Conservation (phyloP, 805 yeast genomes). For the Kockiozyma suomiensis region DNA sequence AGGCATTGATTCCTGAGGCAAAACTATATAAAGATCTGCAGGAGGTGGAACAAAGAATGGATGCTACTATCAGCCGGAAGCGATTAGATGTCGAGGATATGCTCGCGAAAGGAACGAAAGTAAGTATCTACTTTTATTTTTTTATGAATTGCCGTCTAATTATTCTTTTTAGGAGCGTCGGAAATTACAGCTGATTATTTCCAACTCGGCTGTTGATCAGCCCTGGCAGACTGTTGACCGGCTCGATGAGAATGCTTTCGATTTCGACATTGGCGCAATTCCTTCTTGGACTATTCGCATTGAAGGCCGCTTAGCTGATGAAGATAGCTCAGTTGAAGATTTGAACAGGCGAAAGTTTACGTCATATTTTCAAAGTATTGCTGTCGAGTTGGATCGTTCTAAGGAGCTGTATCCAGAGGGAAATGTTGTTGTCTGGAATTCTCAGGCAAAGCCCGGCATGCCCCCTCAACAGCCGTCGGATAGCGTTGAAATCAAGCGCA, state of each 20-base stretch:
- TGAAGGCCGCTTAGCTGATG: constrained; percentile 75
- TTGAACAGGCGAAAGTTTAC: constrained; percentile 68
- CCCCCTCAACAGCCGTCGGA: constrained; percentile 50
- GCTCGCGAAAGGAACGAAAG: constrained; percentile 45
- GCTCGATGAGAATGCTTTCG: constrained; percentile 40
- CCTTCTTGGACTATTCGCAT: constrained; percentile 79
- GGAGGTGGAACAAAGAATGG: constrained; percentile 81
- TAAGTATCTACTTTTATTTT: constrained; percentile 35
- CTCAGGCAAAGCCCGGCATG: constrained; percentile 48
- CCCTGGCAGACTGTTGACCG: constrained; percentile 69
- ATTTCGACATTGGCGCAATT: constrained; percentile 40
- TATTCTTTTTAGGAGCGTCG: constrained; percentile 46
- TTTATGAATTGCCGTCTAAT: constrained; percentile 33
- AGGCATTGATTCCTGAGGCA: constrained; percentile 64
- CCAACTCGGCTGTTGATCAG: constrained; percentile 81
- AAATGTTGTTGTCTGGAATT: constrained; percentile 87
- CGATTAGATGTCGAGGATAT: constrained; percentile 81
- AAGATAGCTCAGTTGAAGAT: constrained; percentile 41
- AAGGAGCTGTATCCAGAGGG: constrained; percentile 42
- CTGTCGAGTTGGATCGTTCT: constrained; percentile 64
- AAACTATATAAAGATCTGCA: constrained; percentile 67
- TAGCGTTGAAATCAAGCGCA: constrained; percentile 83
- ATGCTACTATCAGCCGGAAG: constrained; percentile 79
- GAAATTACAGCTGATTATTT: constrained; percentile 74
- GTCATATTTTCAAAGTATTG: constrained; percentile 77